These are phyloP conservation scores for Calonectria multiphialidica DNA, from an alignment of 2,329 filamentous ascomycete genomes.

Conservation along the genomic window DNA sequence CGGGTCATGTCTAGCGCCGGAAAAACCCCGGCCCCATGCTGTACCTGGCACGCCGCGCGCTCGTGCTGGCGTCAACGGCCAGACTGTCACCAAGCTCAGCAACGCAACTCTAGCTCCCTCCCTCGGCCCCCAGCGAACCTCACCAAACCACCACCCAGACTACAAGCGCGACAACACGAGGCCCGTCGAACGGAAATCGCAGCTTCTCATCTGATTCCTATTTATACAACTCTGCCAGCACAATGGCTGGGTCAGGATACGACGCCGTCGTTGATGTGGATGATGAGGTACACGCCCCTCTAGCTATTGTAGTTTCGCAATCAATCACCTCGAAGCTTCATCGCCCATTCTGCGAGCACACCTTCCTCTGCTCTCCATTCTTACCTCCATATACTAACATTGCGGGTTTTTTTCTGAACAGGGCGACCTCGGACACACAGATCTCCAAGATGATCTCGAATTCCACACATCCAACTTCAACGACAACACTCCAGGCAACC, in stretches of 20 bases:
- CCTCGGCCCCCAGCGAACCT: conserved; percentile 20
- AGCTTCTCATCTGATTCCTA: not conserved
- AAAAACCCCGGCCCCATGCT: conserved; percentile 37
- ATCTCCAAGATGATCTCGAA: conserved; percentile 98
- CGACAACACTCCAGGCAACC: conserved; percentile 63
- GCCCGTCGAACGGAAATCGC: not conserved
- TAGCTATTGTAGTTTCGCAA: conserved; percentile 27
- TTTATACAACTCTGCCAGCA: conserved; percentile 38
- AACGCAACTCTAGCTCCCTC: conserved; percentile 28
- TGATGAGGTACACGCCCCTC: conserved; percentile 76
- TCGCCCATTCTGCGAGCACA: not conserved
- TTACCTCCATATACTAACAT: conserved; percentile 19
- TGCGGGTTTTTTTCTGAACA: conserved; percentile 53
- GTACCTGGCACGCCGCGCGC: conserved; percentile 35
- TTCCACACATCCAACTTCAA: conserved; percentile 95
- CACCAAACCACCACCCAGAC: not conserved
- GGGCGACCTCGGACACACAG: conserved; percentile 98
- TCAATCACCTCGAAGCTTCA: conserved; percentile 13
- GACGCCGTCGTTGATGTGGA: conserved; percentile 99
- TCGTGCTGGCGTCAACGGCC: conserved; percentile 51
- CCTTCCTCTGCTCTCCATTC: not conserved
- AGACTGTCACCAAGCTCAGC: conserved; percentile 41
- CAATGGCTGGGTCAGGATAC: conserved; percentile 88
- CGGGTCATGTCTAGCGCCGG: conserved; percentile 29
- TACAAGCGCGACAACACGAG: not conserved